Base-by-base conservation (phyloP, 192 early-diverging fungal genomes). In the Podila horticola region DNA sequence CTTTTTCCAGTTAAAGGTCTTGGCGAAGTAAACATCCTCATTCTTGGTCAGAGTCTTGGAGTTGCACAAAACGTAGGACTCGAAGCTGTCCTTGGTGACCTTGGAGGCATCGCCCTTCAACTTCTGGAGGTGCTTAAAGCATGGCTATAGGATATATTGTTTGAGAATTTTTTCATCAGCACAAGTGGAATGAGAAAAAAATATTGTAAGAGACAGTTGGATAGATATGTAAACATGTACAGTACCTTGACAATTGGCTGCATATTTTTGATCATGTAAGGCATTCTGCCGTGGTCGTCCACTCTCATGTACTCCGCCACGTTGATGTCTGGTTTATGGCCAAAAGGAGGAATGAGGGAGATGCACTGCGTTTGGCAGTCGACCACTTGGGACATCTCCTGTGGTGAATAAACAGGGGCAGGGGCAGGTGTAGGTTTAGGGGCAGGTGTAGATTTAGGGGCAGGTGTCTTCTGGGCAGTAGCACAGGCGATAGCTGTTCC, bases 311-410 rank as follows among this genome's bases (percentile, higher is more conserved):
- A 79, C 3, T 9, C 13, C 13, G 9, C 48, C 0, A 67, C 75
- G n/a, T 19, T 66, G 45, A 34, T 62, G 58, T 71, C 69, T 2
- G 69, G 69, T 10, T 36, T 19, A 26, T 79, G 31, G 36, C 69
- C 64, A 49, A 79, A 79, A 0, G 75, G 75, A 2, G 58, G 70
- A 20, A 12, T 4, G 58, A 71, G 57, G 48, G 0, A 3, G 28
- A 79, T 58, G 75, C 75, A 79, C n/a, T 79, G 75, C 0, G 52
- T 60, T 28, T 79, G 75, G 69, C 75, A 79, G 55, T 79, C 75
- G 50, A 79, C 28, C 0, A 79, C 75, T 5, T 62, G 48, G 20
- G 75, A 49, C 75, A 79, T 79, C 38, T 77, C 74, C 58, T 24
- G 0, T 26, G 20, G 70, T 6, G 8, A n/a, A n/a, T n/a, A n/a